A percentile compares a stretch with the other conserved stretches of the same genome.
These are phyloP conservation scores for Helianthus annuus DNA, from an alignment of 129 eudicot species.

Conservation along the genomic window DNA sequence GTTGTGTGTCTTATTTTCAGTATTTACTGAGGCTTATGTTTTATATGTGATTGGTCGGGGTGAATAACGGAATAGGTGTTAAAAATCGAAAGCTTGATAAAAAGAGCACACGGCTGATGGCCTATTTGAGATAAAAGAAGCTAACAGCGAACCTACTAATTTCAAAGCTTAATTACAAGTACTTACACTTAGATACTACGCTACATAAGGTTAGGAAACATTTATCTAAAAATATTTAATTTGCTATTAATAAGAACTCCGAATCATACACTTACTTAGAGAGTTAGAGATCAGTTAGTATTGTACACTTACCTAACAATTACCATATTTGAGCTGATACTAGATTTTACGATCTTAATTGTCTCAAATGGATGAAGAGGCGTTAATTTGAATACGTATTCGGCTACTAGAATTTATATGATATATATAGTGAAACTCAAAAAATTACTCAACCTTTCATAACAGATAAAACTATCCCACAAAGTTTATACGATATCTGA, in stretches of 20 bases:
- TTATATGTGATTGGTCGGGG: too few species aligned
- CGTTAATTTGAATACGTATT: background rate
- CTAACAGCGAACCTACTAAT: background rate
- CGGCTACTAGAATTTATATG: background rate
- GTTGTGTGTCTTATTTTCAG: too few species aligned
- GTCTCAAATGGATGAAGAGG: background rate
- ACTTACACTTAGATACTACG: conserved; percentile 5
- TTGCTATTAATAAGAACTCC: background rate
- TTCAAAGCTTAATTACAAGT: background rate
- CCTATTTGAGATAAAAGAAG: too few species aligned
- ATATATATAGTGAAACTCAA: background rate
- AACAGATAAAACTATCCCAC: background rate
- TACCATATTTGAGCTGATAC: too few species aligned
- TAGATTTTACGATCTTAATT: conserved; percentile 1
- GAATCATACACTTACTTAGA: background rate
- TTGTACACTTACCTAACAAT: background rate
- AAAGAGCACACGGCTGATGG: background rate
- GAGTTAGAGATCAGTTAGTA: background rate
- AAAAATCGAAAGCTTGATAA: background rate
- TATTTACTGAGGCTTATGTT: too few species aligned
- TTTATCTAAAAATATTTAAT: background rate
- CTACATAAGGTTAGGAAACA: background rate
- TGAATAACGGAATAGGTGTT: background rate
- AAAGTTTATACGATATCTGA: background rate
- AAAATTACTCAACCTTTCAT: background rate